Conservation (phyloP, 2,329 filamentous ascomycete species). For the Alternaria rosae region DNA sequence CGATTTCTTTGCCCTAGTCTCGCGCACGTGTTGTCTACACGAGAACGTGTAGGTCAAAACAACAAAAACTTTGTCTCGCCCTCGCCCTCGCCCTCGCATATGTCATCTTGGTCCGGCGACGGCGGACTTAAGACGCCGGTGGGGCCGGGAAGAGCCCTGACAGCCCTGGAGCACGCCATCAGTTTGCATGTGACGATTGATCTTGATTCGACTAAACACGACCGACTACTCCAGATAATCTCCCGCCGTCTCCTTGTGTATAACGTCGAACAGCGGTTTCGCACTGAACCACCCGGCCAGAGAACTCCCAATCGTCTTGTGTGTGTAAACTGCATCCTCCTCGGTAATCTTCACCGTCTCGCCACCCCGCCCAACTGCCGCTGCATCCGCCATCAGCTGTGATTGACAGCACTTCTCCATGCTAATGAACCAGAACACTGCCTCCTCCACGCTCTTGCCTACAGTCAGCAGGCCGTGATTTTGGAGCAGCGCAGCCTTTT, state of each 20-base stretch:
- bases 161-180: neutral
- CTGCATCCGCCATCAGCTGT: conserved; percentile 62
- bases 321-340: conserved; percentile 72
- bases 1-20: conserved; percentile 7
- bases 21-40: conserved; percentile 21
- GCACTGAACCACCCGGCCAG: conserved; percentile 72
- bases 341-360: conserved; percentile 72
- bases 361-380: conserved; percentile 67
- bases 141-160: neutral
- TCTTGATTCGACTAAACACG: neutral
- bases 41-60: neutral
- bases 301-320: conserved; percentile 68
- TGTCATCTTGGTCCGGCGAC: neutral
- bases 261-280: conserved; percentile 74
- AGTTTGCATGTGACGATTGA: neutral
- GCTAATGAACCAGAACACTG: conserved; percentile 62
- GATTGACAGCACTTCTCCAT: conserved; percentile 63
- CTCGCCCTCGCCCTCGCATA: neutral
- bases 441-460: conserved; percentile 59
- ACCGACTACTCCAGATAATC: conserved; percentile 59
- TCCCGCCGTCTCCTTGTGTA: conserved; percentile 66
- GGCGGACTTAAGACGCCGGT: neutral
- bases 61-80: conserved; percentile 1
- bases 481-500: conserved; percentile 61
- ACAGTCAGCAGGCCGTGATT: conserved; percentile 63